Percentiles rank a stretch among this genome's conserved stretches.
These are phyloP conservation scores for Datura wrightii DNA, from an alignment of 257 asterid genomes.

Conservation along the genomic window DNA sequence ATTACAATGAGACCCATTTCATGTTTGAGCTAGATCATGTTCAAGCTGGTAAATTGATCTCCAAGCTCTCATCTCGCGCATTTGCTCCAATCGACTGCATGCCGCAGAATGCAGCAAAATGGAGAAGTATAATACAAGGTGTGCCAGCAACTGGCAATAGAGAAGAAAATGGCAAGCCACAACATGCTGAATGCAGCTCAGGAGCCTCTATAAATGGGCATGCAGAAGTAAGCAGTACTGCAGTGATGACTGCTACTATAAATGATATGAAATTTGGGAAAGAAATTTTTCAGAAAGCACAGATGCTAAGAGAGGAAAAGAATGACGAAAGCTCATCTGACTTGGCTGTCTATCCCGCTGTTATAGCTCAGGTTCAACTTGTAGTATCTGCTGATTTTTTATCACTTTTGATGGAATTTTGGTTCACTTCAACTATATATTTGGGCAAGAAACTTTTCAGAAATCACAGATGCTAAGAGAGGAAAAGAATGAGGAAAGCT, in stretches of 20 bases:
- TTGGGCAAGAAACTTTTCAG: background rate
- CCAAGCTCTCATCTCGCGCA: conserved; percentile 57
- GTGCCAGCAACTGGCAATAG: conserved; percentile 32
- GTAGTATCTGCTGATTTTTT: conserved; percentile 19
- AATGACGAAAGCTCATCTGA: conserved; percentile 44
- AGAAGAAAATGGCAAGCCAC: conserved; percentile 38
- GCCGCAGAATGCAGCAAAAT: conserved; percentile 37
- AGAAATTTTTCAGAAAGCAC: conserved; percentile 42
- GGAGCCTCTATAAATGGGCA: conserved; percentile 40
- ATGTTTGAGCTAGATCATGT: conserved; percentile 87
- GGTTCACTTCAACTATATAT: background rate
- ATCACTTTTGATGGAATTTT: background rate
- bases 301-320: conserved; percentile 37
- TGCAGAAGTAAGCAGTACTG: conserved; percentile 40
- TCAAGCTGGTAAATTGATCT: conserved; percentile 65
- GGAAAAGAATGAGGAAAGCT: too few relatives aligned
- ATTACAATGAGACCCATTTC: conserved; percentile 59
- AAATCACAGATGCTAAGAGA: too few relatives aligned
- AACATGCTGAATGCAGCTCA: conserved; percentile 27
- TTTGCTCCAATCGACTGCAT: conserved; percentile 46
- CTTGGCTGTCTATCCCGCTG: conserved; percentile 46
- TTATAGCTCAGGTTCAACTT: conserved; percentile 58
- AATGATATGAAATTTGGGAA: conserved; percentile 40
- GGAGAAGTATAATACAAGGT: conserved; percentile 30
- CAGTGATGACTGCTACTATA: conserved; percentile 40